Evolutionary conservation across 177 flowering plant species (phyloP).

Genomic region (Tripterygium wilfordii): DNA sequence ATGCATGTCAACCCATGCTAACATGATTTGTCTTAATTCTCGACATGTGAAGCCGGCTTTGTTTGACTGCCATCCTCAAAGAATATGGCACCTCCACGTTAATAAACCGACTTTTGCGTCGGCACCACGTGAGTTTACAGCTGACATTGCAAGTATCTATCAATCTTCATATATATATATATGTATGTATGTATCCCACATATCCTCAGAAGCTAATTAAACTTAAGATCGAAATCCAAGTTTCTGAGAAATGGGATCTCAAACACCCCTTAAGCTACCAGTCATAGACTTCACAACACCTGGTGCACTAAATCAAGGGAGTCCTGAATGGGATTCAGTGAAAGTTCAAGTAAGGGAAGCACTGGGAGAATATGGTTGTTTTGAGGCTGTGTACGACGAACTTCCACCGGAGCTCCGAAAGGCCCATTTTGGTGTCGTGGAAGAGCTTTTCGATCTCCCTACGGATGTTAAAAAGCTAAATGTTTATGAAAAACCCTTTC

Average conservation of each 20-base stretch:
- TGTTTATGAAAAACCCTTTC: background rate
- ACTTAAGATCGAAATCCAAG: no score
- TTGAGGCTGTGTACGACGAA: background rate
- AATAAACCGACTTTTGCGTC: no score
- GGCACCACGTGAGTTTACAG: no score
- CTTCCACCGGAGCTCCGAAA: background rate
- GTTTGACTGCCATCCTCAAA: no score
- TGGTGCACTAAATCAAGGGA: background rate
- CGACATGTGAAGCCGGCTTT: no score
- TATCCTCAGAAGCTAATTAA: no score
- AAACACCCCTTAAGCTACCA: background rate
- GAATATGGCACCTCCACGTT: no score
- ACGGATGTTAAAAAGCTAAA: background rate
- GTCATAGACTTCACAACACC: background rate
- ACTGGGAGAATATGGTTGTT: background rate
- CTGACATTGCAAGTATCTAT: no score
- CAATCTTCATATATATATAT: no score
- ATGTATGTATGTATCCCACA: no score
- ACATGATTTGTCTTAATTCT: no score
- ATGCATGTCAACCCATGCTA: no score
- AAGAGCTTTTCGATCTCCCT: background rate
- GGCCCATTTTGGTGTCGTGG: background rate
- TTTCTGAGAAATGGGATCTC: background rate
- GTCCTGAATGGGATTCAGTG: background rate
- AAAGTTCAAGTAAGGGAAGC: background rate